These are phyloP conservation scores for Apiospora phragmitis DNA, from an alignment of 2,329 filamentous ascomycete genomes.

Conservation along the genomic window DNA sequence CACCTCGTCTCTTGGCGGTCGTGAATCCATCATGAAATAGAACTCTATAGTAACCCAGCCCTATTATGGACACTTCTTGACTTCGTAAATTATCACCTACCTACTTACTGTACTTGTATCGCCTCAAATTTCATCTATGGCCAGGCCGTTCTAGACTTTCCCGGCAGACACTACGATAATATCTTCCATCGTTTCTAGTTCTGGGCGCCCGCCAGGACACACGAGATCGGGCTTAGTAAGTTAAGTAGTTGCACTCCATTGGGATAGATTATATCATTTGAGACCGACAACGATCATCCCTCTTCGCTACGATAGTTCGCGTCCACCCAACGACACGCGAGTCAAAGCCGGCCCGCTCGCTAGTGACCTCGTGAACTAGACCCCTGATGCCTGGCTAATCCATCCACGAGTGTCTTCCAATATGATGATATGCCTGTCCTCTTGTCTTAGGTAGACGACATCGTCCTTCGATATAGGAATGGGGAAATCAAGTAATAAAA, in stretches of 20 bases:
- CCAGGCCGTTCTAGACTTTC: not conserved
- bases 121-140: not conserved
- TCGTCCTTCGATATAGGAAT: not conserved
- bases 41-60: not conserved
- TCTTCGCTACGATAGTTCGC: not conserved
- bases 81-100: not conserved
- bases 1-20: not conserved
- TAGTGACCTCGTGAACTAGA: not conserved
- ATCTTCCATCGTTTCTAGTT: not conserved
- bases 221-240: not conserved
- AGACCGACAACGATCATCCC: not conserved
- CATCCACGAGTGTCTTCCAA: not conserved
- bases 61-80: not conserved
- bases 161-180: not conserved
- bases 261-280: not conserved
- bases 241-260: not conserved
- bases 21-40: not conserved
- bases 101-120: not conserved
- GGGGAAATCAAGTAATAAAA: not conserved
- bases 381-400: not conserved
- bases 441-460: not conserved
- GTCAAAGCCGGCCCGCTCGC: not conserved
- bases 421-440: not conserved
- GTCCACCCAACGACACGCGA: not conserved
- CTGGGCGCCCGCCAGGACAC: not conserved